Evolutionary conservation across 2,329 filamentous ascomycete species (phyloP).

Genomic region (Tolypocladium amazonense): DNA sequence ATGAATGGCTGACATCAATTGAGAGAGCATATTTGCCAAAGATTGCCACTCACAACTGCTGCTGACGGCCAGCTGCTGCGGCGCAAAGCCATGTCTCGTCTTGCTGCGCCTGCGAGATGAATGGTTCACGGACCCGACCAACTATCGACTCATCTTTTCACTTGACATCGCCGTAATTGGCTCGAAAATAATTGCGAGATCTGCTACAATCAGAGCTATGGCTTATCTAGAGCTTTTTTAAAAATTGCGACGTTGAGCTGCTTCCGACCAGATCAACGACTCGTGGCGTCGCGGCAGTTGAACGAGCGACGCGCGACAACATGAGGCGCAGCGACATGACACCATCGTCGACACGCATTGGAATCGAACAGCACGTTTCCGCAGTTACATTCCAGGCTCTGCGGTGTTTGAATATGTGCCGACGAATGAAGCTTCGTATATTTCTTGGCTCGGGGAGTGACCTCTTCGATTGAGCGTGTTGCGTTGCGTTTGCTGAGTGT

Average conservation of each 20-base stretch:
- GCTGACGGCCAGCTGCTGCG: not conserved
- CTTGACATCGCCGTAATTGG: not conserved
- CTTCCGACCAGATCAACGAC: not conserved
- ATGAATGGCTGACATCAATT: not conserved
- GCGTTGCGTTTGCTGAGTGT: not conserved
- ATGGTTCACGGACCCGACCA: not conserved
- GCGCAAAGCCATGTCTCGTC: not conserved
- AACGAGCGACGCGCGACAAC: not conserved
- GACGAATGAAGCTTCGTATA: not conserved
- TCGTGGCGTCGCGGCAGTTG: not conserved
- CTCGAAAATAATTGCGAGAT: too few species aligned
- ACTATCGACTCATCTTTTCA: not conserved
- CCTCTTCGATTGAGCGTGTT: not conserved
- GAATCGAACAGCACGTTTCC: too few species aligned
- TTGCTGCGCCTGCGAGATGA: not conserved
- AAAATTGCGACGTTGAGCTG: not conserved
- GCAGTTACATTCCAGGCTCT: not conserved
- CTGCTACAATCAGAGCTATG: not conserved
- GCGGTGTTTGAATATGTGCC: not conserved
- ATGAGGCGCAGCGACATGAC: not conserved
- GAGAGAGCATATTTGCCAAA: not conserved
- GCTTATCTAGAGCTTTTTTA: not conserved
- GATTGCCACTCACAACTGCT: not conserved
- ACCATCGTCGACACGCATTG: not conserved
- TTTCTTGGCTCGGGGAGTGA: not conserved